Conservation (phyloP, 2,329 filamentous ascomycete species). For the Seiridium cupressi region DNA sequence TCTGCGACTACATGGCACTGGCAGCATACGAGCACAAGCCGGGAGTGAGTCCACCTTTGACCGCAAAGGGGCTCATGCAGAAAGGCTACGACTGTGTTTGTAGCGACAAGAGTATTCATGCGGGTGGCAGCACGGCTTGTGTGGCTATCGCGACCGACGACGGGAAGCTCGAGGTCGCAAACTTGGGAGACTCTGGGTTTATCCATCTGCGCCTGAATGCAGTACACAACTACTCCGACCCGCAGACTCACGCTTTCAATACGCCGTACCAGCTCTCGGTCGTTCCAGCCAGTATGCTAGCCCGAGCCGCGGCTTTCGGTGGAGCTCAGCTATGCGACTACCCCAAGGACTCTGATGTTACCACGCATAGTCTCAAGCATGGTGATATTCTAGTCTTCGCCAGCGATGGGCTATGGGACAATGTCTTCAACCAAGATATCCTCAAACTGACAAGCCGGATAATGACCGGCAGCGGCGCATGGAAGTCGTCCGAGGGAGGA, state of each 20-base stretch:
- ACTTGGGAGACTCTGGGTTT: constrained; percentile 93
- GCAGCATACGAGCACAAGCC: constrained; percentile 60
- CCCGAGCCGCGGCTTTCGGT: constrained; percentile 80
- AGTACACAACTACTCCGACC: constrained; percentile 77
- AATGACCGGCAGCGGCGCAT: constrained; percentile 75
- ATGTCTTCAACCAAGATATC: constrained; percentile 87
- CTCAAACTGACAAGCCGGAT: constrained; percentile 73
- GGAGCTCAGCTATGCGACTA: constrained; percentile 78
- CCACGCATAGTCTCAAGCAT: constrained; percentile 74
- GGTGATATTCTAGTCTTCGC: constrained; percentile 93
- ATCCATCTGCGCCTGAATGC: constrained; percentile 82
- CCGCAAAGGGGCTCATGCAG: constrained; percentile 73
- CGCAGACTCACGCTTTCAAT: constrained; percentile 96
- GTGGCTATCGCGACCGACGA: constrained; percentile 74
- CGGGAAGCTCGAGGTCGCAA: constrained; percentile 82
- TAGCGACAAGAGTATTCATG: constrained; percentile 68
- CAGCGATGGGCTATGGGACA: constrained; percentile 95
- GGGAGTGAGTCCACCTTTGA: constrained; percentile 37
- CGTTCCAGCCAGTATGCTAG: constrained; percentile 75
- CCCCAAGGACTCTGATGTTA: constrained; percentile 80
- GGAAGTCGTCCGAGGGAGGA: constrained; percentile 63
- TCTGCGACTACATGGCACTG: constrained; percentile 91
- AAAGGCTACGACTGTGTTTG: constrained; percentile 81
- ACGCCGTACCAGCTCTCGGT: constrained; percentile 93
- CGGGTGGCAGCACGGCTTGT: constrained; percentile 89